A percentile compares a stretch with the other conserved stretches of the same genome.
phyloP scores from a whole-genome alignment of 306 rosid genomes.

The Vicia sativa region DNA sequence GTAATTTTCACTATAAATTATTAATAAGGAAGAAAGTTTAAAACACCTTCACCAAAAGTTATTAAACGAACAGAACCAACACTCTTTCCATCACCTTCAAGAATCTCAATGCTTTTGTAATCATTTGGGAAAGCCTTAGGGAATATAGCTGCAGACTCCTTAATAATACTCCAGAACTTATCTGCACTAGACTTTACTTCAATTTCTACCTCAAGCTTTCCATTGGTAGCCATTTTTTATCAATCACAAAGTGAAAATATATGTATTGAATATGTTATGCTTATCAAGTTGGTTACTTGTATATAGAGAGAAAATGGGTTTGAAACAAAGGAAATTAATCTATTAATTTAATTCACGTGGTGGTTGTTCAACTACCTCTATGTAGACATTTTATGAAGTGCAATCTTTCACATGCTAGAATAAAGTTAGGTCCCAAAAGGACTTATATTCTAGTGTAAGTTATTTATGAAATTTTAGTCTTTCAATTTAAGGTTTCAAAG shows the following conservation, averaged over 20 bases:
- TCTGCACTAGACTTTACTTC: conserved; percentile 41
- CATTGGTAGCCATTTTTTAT: conserved; percentile 35
- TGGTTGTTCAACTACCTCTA: background rate
- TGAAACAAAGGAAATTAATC: background rate
- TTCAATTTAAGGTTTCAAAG: background rate
- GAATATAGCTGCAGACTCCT: conserved; percentile 35
- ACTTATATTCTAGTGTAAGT: background rate
- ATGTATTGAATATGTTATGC: background rate
- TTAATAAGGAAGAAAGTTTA: background rate
- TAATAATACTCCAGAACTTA: conserved; percentile 34
- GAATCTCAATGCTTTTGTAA: conserved; percentile 71
- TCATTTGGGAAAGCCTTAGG: conserved; percentile 55
- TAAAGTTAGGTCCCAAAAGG: background rate
- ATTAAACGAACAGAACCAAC: conserved; percentile 66
- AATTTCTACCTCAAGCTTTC: conserved; percentile 50
- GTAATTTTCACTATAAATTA: no score
- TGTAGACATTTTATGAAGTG: background rate
- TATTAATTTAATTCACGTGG: background rate
- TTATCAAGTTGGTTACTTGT: background rate
- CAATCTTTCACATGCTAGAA: conserved; percentile 5
- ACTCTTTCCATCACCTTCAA: conserved; percentile 82
- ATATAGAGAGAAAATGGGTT: background rate
- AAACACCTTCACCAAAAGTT: conserved; percentile 60
- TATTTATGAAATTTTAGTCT: background rate
- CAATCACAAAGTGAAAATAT: background rate